These are phyloP conservation scores for Nissolia schottii DNA, from an alignment of 306 rosid genomes.

Conservation along the genomic window DNA sequence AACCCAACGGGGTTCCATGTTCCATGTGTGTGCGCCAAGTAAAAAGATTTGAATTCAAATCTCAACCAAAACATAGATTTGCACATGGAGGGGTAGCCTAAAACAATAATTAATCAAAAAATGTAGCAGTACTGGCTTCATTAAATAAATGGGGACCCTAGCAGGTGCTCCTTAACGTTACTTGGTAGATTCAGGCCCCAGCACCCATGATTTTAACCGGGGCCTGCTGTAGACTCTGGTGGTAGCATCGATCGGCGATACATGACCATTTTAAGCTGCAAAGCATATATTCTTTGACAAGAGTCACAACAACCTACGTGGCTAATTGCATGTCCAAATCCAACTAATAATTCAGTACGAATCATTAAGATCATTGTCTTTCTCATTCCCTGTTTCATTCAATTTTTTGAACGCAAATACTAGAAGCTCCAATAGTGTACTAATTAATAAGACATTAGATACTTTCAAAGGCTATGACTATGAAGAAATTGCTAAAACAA, in stretches of 20 bases:
- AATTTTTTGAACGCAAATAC: not conserved
- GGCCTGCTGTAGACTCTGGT: constrained; percentile 18
- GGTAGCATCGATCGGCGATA: constrained; percentile 11
- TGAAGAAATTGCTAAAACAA: not conserved
- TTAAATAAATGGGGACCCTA: constrained; percentile 5
- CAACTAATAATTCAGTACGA: not conserved
- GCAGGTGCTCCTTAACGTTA: not conserved
- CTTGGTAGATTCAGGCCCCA: constrained; percentile 21
- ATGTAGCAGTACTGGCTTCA: not conserved
- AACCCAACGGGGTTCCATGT: constrained; percentile 11
- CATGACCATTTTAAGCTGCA: not conserved
- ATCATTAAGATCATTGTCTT: constrained; percentile 16
- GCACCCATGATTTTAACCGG: constrained; percentile 15
- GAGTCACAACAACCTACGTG: no score
- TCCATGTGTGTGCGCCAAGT: not conserved
- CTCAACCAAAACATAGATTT: constrained; percentile 10
- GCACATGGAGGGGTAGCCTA: constrained; percentile 39
- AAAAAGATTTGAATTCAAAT: constrained; percentile 32
- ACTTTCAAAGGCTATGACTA: not conserved
- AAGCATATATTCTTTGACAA: not conserved
- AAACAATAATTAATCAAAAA: constrained; percentile 13
- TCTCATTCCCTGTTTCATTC: not conserved
- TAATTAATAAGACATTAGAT: not conserved
- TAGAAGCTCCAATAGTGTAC: not conserved
- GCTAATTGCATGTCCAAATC: constrained; percentile 6